These are phyloP conservation scores for Ophiobolus disseminans DNA, from an alignment of 2,329 filamentous ascomycete genomes.

Conservation along the genomic window DNA sequence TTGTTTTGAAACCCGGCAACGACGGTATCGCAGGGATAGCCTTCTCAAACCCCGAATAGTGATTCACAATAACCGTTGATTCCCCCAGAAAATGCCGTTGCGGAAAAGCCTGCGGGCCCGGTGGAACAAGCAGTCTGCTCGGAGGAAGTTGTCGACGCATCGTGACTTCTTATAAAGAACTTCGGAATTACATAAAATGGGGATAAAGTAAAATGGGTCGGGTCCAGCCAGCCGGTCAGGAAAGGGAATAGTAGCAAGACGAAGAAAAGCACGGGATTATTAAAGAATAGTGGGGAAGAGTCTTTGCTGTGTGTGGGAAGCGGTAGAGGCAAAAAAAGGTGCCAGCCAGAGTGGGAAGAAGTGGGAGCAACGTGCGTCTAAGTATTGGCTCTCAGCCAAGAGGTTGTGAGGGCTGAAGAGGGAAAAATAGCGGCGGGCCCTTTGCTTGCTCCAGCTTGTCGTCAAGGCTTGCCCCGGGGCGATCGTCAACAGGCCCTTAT, in stretches of 20 bases:
- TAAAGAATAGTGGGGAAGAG: constrained; percentile 15
- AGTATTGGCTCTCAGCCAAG: constrained; percentile 43
- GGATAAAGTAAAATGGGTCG: constrained; percentile 16
- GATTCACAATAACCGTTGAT: constrained; percentile 41
- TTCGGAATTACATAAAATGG: constrained; percentile 28
- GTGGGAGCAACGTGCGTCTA: constrained; percentile 42
- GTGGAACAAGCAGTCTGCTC: constrained; percentile 42
- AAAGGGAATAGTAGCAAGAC: constrained; percentile 10
- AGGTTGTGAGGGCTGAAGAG: too few relatives aligned
- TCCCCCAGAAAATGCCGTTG: constrained; percentile 37
- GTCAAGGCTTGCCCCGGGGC: constrained; percentile 9
- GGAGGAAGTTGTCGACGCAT: constrained; percentile 46
- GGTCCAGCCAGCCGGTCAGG: constrained; percentile 21
- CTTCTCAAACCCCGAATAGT: constrained; percentile 44
- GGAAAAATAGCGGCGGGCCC: constrained; percentile 5
- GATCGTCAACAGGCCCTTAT: constrained; percentile 25
- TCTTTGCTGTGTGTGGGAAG: background rate
- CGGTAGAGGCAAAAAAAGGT: constrained; percentile 9
- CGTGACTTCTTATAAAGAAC: constrained; percentile 19
- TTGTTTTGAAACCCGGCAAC: constrained; percentile 48
- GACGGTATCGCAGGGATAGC: constrained; percentile 46
- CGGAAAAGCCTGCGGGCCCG: constrained; percentile 38
- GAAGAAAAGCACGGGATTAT: constrained; percentile 12
- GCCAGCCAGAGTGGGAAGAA: constrained; percentile 21
- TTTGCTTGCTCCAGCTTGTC: constrained; percentile 2